Evolutionary conservation across 805 yeast species (phyloP), one percentile per base, ranked within the genome.

Genomic region (Ascoidea asiatica): DNA sequence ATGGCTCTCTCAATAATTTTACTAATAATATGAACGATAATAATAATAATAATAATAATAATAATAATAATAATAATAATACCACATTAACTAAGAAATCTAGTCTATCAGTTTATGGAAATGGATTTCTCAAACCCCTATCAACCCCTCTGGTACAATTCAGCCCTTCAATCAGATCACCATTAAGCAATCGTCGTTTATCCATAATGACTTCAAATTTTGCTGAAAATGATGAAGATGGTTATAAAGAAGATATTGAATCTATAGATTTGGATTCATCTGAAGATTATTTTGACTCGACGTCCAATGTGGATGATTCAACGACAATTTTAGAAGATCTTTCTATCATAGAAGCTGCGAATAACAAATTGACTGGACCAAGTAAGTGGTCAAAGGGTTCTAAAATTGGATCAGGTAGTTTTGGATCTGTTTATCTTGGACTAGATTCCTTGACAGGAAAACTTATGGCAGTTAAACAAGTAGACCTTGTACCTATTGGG

Each of bases 391-490:
- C 88, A 39, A 83, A 83, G 53, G 98, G 98, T 42, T 85, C 95
- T 0, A 68, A 89, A 41, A 87, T 92, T 51, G 98, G 98, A 0
- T 80, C 92, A 6, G 98, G 98, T 2, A 81, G 94, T 48, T 92
- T 88, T 67, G 98, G 97, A 29, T 79, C 86, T 2, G 98, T 92
- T 1, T 89, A 82, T 50, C 65, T 92, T 35, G 98, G 97, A 0
- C 78, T 92, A 79, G 86, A 89, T 57, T 83, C 95, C 1, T 62
- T 81, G 35, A 88, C 95, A 0, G 98, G 98, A 38, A 97, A 88
- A 57, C 67, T 92, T 43, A 86, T 90, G 95, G 98, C 97, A 1
- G 96, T 92, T 18, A 92, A 92, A 57, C 96, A 89, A 59, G 96
- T 92, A 1, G 83, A 81, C 40, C 58, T 89, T 18, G 80, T 82